Evolutionary conservation across 2,329 filamentous ascomycete species (phyloP).

Genomic region (Ophiocordyceps camponoti-floridani): DNA sequence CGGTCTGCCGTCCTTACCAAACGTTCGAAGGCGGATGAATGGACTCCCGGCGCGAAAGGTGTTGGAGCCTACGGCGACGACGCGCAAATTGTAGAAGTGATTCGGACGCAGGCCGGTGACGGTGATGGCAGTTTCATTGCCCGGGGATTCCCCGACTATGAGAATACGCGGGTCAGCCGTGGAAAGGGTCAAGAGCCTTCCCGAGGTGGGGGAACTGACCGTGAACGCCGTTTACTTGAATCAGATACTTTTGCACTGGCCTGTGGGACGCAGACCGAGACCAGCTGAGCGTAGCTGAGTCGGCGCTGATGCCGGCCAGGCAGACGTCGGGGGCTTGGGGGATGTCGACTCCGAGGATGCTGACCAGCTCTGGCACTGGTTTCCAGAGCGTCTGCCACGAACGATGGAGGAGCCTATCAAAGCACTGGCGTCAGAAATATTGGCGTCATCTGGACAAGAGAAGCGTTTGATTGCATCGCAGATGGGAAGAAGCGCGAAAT

Average conservation of each 20-base stretch:
- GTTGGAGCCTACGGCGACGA: conserved; percentile 77
- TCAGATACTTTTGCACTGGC: conserved; percentile 69
- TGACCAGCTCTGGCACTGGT: conserved; percentile 77
- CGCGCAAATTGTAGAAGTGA: conserved; percentile 83
- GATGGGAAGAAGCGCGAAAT: background rate
- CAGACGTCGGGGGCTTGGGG: conserved; percentile 79
- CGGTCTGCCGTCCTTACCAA: conserved; percentile 44
- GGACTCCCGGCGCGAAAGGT: conserved; percentile 85
- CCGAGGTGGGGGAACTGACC: conserved; percentile 32
- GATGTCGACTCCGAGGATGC: conserved; percentile 84
- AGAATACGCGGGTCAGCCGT: background rate
- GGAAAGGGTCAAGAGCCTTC: background rate
- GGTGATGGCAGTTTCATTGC: conserved; percentile 45
- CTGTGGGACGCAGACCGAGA: conserved; percentile 48
- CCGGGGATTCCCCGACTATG: conserved; percentile 61
- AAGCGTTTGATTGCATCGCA: background rate
- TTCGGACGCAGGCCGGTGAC: conserved; percentile 75
- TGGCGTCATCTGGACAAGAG: background rate
- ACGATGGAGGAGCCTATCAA: conserved; percentile 60
- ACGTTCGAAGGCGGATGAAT: conserved; percentile 70
- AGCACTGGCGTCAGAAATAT: background rate
- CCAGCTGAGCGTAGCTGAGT: conserved; percentile 85
- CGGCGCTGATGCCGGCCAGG: conserved; percentile 71
- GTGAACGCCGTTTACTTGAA: conserved; percentile 86
- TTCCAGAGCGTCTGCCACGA: conserved; percentile 81